Conservation (phyloP, 2,329 filamentous ascomycete genomes). For the Ascochyta pisi region DNA sequence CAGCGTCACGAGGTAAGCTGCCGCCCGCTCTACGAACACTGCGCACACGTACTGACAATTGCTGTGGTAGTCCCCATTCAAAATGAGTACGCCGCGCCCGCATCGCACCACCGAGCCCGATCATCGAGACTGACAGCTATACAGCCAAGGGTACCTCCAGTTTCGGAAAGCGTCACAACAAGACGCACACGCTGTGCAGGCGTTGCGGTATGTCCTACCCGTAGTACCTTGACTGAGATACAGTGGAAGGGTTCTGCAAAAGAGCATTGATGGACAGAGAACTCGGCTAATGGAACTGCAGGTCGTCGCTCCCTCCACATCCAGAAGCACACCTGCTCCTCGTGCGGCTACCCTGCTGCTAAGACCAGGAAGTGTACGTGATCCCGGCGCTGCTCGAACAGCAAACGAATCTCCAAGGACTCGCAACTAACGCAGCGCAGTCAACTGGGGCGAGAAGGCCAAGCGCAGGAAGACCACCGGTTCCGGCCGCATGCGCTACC, state of each 20-base stretch:
- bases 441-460: constrained; percentile 99
- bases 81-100: constrained; percentile 61
- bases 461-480: constrained; percentile 99
- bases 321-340: constrained; percentile 98
- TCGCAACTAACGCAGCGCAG: constrained; percentile 59
- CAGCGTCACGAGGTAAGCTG: constrained; percentile 47
- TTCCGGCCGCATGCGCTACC: constrained; percentile 92
- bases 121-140: constrained; percentile 54
- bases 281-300: constrained; percentile 52
- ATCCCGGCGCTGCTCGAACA: constrained; percentile 12
- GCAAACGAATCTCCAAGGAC: constrained; percentile 4
- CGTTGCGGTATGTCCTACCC: constrained; percentile 82
- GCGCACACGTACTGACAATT: constrained; percentile 29
- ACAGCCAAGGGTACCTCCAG: constrained; percentile 75
- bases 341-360: constrained; percentile 96
- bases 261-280: constrained; percentile 16
- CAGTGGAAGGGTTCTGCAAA: constrained; percentile 22
- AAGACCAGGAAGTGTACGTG: constrained; percentile 98
- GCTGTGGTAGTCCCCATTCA: constrained; percentile 56
- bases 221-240: constrained; percentile 22
- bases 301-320: constrained; percentile 97
- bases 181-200: constrained; percentile 98
- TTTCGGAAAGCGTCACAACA: constrained; percentile 89
- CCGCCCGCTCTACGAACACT: constrained; percentile 1
- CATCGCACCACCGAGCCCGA: constrained; percentile 31